Evolutionary conservation across 805 yeast species (phyloP).

Genomic region (Candida lessepsii): DNA sequence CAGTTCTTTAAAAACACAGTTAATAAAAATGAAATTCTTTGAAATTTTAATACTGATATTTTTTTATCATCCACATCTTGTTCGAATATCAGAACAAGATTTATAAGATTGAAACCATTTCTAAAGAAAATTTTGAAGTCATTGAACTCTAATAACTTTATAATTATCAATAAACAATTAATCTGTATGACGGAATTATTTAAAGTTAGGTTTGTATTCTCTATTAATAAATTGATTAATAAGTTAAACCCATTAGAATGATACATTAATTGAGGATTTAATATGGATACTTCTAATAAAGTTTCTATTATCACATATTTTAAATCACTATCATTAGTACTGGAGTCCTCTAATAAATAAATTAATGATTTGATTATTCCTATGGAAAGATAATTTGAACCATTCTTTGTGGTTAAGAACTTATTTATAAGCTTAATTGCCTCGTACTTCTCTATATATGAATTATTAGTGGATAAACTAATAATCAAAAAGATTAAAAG

Average conservation of each 20-base stretch:
- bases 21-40: constrained; percentile 58
- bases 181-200: constrained; percentile 38
- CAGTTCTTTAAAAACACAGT: constrained; percentile 64
- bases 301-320: constrained; percentile 38
- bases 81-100: constrained; percentile 60
- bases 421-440: constrained; percentile 70
- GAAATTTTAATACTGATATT: constrained; percentile 46
- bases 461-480: constrained; percentile 58
- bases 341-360: constrained; percentile 41
- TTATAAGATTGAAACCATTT: constrained; percentile 60
- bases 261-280: constrained; percentile 44
- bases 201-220: constrained; percentile 40
- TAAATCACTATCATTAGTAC: constrained; percentile 29
- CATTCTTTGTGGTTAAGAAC: constrained; percentile 53
- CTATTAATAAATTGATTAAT: constrained; percentile 40
- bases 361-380: constrained; percentile 70
- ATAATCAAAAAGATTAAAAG: constrained; percentile 63
- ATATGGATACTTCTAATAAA: constrained; percentile 35
- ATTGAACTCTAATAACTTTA: constrained; percentile 59
- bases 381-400: constrained; percentile 50
- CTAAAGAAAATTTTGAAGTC: constrained; percentile 52
- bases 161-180: constrained; percentile 33
- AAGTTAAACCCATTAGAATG: constrained; percentile 55
- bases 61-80: constrained; percentile 47
- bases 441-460: constrained; percentile 65